A percentile compares a stretch with the other conserved stretches of the same genome.
Conservation (phyloP, 2,329 filamentous ascomycete genomes). For the Ophiostoma populinum region DNA sequence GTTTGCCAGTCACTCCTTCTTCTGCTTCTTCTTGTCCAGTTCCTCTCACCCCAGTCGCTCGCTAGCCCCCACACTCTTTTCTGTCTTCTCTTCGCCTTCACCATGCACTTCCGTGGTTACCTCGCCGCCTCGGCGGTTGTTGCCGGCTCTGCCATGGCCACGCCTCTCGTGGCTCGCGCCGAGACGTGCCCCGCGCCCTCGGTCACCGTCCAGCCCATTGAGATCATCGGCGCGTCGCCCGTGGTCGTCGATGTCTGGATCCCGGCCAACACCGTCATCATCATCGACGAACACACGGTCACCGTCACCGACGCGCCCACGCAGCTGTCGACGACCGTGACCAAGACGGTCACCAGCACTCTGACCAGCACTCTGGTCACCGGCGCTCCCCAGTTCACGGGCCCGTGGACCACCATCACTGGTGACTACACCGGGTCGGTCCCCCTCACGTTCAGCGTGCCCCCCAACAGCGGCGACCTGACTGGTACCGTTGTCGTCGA, state of each 20-base stretch:
- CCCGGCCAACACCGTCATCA: conserved; percentile 8
- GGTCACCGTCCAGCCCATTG: conserved; percentile 9
- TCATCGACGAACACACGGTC: conserved; percentile 8
- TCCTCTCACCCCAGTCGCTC: background rate
- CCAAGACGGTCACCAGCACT: conserved; percentile 1
- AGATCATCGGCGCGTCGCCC: conserved; percentile 7
- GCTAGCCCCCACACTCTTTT: background rate
- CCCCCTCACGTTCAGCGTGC: conserved; percentile 8
- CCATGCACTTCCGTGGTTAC: conserved; percentile 2
- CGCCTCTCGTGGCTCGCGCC: conserved; percentile 1
- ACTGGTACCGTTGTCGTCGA: conserved; percentile 10
- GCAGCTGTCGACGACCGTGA: conserved; percentile 6
- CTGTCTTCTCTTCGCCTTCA: background rate
- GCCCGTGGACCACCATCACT: conserved; percentile 11
- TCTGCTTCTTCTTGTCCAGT: background rate
- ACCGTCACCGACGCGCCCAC: conserved; percentile 10
- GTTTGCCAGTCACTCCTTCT: background rate
- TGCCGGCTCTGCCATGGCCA: conserved; percentile 2
- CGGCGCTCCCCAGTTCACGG: conserved; percentile 7
- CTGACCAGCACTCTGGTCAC: conserved; percentile 4
- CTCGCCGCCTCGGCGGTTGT: conserved; percentile 5
- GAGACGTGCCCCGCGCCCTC: conserved; percentile 7
- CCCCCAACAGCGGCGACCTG: conserved; percentile 4
- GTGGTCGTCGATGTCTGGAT: conserved; percentile 6
- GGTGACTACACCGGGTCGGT: conserved; percentile 8